Conservation (phyloP, 208 protist species). For the Trypanosoma grayi region DNA sequence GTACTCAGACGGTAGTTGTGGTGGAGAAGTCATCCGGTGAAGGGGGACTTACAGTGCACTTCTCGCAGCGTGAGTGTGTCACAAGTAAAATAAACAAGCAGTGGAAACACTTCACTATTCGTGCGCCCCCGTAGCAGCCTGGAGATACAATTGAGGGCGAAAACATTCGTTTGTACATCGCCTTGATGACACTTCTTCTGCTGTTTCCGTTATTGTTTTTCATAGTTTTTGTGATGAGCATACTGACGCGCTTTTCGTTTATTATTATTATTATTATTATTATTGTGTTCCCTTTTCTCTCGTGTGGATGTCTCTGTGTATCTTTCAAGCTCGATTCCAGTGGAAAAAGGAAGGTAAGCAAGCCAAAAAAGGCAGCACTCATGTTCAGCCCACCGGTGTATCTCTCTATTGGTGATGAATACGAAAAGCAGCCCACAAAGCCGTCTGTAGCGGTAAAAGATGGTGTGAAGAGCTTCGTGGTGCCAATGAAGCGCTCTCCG, state of each 20-base stretch:
- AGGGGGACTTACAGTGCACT: conserved; percentile 27
- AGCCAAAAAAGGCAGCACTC: not conserved
- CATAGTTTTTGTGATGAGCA: too few species aligned
- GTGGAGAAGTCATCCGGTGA: conserved; percentile 30
- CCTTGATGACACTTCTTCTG: too few species aligned
- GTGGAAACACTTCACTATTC: conserved; percentile 27
- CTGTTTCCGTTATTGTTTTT: too few species aligned
- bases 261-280: too few species aligned
- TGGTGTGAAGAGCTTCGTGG: conserved; percentile 48
- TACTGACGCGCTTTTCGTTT: too few species aligned
- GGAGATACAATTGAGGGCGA: not conserved
- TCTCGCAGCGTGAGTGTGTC: conserved; percentile 35
- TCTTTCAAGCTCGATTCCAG: too few species aligned
- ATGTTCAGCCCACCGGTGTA: conserved; percentile 85
- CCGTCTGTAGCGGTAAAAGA: conserved; percentile 6
- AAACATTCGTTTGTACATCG: too few species aligned
- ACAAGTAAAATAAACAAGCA: conserved; percentile 7
- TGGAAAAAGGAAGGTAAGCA: not conserved
- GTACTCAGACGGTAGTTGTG: conserved; percentile 55
- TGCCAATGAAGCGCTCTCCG: conserved; percentile 67
- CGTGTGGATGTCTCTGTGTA: conserved; percentile 21
- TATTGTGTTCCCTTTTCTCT: conserved; percentile 24
- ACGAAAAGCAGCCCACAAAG: conserved; percentile 65
- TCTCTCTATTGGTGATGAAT: conserved; percentile 86
- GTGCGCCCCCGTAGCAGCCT: conserved; percentile 1